Evolutionary conservation across 225 moss, liverwort and hornwort genomes (phyloP), one percentile per base, ranked within the genome.

Genomic region (Anthoceros angustus): DNA sequence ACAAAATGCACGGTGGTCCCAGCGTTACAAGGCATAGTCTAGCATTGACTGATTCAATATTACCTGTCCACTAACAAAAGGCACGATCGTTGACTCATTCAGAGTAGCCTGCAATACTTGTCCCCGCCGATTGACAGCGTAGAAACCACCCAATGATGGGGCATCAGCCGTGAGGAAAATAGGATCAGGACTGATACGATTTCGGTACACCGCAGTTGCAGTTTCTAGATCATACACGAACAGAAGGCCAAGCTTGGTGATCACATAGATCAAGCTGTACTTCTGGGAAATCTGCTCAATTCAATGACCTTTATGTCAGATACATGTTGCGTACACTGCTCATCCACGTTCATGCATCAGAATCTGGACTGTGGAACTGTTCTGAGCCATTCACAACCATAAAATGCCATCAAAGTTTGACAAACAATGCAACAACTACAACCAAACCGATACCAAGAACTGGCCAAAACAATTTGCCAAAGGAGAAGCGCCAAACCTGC

Each of bases 141-240:
- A 98, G 74, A 98, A 98, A 38, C 98, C 98, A 66, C 98, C 98
- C 26, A 87, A 82, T 43, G 86, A 64, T 20, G 92, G 89, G 15
- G 92, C 88, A 79, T 98, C 98, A 62, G 89, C 87, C 63, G 98
- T 98, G 80, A 98, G 86, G 68, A 98, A 98, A 49, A 98, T 89
- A 6, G 98, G 98, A 78, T 98, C 98, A 64, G 98, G 92, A 70
- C 98, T 98, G 66, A 98, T 98, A 50, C 98, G 85, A 62, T 98
- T 98, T 65, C 98, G 84, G 68, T 98, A 98, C 42, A 98, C 98
- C 69, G 98, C 98, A 63, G 98, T 98, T 62, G 98, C 98, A 72
- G 92, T 92, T 78, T 98, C 98, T 78, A 98, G 68, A 72, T 98
- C 98, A 62, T 98, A 98, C 20, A 98, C 98, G 65, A 98, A 98